Evolutionary conservation across 805 yeast genomes (phyloP).

Genomic region (Saturnispora serradocipensis): DNA sequence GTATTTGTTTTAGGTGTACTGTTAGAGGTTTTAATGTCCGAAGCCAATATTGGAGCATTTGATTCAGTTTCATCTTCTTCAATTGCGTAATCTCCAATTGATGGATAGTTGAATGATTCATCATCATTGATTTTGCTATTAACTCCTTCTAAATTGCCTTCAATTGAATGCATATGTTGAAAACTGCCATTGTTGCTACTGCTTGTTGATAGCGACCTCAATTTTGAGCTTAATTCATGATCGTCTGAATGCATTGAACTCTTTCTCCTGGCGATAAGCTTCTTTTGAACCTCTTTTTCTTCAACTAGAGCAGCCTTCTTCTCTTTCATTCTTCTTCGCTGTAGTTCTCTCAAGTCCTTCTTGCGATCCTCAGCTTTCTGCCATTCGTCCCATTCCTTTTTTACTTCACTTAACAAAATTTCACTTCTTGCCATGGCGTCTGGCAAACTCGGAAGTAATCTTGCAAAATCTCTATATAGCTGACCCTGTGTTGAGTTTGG

Average conservation of each 20-base stretch:
- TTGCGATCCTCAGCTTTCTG: constrained; percentile 17
- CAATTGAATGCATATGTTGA: not conserved
- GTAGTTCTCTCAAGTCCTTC: constrained; percentile 16
- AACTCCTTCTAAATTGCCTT: not conserved
- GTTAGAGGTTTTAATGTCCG: not conserved
- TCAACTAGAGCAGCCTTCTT: constrained; percentile 13
- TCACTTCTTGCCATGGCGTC: constrained; percentile 27
- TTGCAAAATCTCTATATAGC: constrained; percentile 20
- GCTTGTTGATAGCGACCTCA: constrained; percentile 19
- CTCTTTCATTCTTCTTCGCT: constrained; percentile 15
- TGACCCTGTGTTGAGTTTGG: constrained; percentile 18
- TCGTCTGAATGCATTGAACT: constrained; percentile 14
- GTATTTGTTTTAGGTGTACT: not conserved
- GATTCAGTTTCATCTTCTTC: constrained; percentile 9
- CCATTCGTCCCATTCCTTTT: constrained; percentile 20
- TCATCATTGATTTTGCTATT: not conserved
- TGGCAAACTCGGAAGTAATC: constrained; percentile 17
- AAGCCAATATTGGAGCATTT: not conserved
- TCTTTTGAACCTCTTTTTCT: constrained; percentile 7
- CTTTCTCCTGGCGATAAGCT: constrained; percentile 12
- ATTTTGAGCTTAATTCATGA: constrained; percentile 15
- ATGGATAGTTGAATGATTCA: constrained; percentile 13
- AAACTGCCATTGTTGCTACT: not conserved
- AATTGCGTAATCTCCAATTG: constrained; percentile 12
- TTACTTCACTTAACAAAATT: constrained; percentile 20